Percentiles rank a stretch among this genome's conserved stretches.
phyloP scores from a whole-genome alignment of 2,329 filamentous ascomycete species.

The Colletotrichum sp. region DNA sequence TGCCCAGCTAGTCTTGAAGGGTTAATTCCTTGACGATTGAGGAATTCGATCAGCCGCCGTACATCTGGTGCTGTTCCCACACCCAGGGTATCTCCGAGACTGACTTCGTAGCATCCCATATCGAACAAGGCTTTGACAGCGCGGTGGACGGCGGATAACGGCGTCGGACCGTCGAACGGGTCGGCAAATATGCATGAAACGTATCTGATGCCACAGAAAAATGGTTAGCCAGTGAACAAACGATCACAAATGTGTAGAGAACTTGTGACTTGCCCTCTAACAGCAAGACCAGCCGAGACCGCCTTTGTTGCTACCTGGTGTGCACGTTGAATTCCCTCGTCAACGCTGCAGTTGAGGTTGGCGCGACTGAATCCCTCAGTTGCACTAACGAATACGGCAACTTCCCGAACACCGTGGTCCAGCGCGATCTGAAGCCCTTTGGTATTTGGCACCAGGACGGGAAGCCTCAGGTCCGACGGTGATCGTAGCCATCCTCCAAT shows the following conservation, averaged over 20 bases:
- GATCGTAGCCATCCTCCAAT: background rate
- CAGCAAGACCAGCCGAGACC: background rate
- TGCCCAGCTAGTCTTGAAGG: background rate
- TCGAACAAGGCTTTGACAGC: background rate
- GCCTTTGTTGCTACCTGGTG: background rate
- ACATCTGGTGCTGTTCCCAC: background rate
- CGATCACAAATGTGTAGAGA: background rate
- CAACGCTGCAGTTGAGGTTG: background rate
- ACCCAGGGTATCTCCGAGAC: background rate
- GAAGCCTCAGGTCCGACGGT: background rate
- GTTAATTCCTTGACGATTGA: background rate
- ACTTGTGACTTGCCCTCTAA: background rate
- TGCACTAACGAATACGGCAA: background rate
- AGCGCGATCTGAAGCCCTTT: background rate
- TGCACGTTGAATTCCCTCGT: background rate
- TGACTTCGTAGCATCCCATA: background rate
- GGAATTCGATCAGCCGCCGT: background rate
- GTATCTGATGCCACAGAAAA: background rate
- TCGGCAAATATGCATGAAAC: background rate
- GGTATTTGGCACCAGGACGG: background rate
- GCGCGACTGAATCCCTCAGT: background rate
- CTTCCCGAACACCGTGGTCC: background rate
- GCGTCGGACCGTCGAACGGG: background rate
- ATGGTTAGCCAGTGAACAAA: background rate
- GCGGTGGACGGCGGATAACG: background rate